phyloP scores from a whole-genome alignment of 768 basidiomycete species.

The Leccinum subgranulosum region DNA sequence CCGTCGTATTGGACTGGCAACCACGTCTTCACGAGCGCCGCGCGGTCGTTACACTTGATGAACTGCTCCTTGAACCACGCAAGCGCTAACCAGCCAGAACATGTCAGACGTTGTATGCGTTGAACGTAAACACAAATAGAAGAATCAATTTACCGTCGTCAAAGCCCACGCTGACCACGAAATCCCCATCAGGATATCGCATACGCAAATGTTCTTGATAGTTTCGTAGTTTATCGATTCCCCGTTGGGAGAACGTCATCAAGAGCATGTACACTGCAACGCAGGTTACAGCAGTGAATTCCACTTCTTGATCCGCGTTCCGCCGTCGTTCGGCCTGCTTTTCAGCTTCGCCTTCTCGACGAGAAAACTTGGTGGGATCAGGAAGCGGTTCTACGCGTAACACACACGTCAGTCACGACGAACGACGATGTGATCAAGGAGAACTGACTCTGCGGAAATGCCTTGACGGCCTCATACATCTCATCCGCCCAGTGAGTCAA shows the following conservation, averaged over 20 bases:
- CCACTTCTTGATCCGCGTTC: constrained; percentile 75
- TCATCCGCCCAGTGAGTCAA: constrained; percentile 93
- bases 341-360: constrained; percentile 69
- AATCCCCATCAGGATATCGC: constrained; percentile 72
- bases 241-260: constrained; percentile 91
- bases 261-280: constrained; percentile 88
- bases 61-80: constrained; percentile 94
- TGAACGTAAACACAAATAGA: constrained; percentile 2
- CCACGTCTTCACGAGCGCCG: constrained; percentile 86
- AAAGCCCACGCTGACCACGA: constrained; percentile 75
- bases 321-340: constrained; percentile 65
- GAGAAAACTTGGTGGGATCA: constrained; percentile 71
- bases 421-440: not conserved
- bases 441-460: constrained; percentile 73
- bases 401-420: not conserved
- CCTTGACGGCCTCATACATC: constrained; percentile 87
- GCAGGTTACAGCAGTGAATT: constrained; percentile 80
- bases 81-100: constrained; percentile 46
- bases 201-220: constrained; percentile 82
- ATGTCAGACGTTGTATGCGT: constrained; percentile 10
- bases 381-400: constrained; percentile 64
- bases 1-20: constrained; percentile 79
- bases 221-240: constrained; percentile 77
- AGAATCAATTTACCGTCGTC: constrained; percentile 54
- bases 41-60: constrained; percentile 91